Evolutionary conservation across 352 stramenopile genomes (phyloP).

Genomic region (Phytophthora cactorum): DNA sequence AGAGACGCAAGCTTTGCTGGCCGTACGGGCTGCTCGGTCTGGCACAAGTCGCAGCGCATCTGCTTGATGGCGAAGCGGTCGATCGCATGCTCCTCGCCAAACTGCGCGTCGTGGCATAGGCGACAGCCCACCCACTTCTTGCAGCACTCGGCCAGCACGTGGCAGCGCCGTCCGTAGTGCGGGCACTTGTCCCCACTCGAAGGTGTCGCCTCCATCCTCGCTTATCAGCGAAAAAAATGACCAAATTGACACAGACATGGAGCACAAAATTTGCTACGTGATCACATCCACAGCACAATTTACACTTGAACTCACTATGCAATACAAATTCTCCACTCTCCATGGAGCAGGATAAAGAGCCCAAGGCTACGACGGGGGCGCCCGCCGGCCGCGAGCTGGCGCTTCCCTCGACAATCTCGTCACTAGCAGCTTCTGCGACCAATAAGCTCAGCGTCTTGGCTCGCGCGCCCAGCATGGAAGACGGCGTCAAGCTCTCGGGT

Average conservation of each 20-base stretch:
- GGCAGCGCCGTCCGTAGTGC: slow-evolving; percentile 71
- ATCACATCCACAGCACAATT: neutral
- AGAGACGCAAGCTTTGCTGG: neutral
- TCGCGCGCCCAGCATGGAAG: slow-evolving; percentile 50
- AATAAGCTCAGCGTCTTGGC: slow-evolving; percentile 16
- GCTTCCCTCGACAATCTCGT: slow-evolving; percentile 27
- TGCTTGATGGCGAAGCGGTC: slow-evolving; percentile 75
- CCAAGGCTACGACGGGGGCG: slow-evolving; percentile 12
- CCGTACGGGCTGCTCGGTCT: slow-evolving; percentile 64
- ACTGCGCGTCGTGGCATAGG: slow-evolving; percentile 70
- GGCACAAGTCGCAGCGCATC: slow-evolving; percentile 74
- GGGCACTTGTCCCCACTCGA: slow-evolving; percentile 36
- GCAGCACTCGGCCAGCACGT: slow-evolving; percentile 80
- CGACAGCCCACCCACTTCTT: slow-evolving; percentile 75
- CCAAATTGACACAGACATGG: neutral
- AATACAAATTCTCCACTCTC: neutral
- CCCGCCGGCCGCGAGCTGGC: slow-evolving; percentile 22
- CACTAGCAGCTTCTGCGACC: slow-evolving; percentile 18
- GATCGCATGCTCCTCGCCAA: slow-evolving; percentile 65
- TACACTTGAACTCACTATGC: neutral
- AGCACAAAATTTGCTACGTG: neutral
- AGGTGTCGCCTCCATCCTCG: neutral
- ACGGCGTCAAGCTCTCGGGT: slow-evolving; percentile 63
- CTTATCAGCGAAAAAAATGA: slow-evolving; percentile 1
- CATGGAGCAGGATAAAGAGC: slow-evolving; percentile 28